phyloP scores from a whole-genome alignment of 176 grass and related monocot genomes.

The Paspalum vaginatum region DNA sequence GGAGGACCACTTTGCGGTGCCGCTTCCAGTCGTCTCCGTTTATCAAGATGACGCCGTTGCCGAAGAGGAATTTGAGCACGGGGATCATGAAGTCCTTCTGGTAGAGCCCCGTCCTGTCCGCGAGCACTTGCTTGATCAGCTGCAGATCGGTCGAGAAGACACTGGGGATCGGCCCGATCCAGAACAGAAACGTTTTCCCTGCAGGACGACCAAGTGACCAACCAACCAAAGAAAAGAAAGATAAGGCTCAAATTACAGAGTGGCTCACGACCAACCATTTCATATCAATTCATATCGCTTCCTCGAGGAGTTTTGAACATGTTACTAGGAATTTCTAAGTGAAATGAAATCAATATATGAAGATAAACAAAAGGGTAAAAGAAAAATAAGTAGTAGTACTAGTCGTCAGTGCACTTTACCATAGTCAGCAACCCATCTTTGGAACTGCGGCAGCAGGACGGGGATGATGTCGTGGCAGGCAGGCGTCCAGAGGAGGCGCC shows the following conservation, averaged over 20 bases:
- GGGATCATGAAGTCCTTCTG: constrained; percentile 42
- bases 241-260: neutral
- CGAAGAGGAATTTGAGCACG: constrained; percentile 24
- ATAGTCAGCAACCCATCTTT: constrained; percentile 42
- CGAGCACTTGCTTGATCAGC: constrained; percentile 55
- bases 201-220: neutral
- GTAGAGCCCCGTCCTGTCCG: constrained; percentile 50
- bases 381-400: too few relatives aligned
- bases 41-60: constrained; percentile 39
- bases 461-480: constrained; percentile 45
- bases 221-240: neutral
- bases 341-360: too few relatives aligned
- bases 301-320: neutral
- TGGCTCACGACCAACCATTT: neutral
- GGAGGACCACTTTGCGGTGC: constrained; percentile 52
- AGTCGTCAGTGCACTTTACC: neutral
- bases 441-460: constrained; percentile 25
- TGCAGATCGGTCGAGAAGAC: constrained; percentile 46
- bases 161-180: constrained; percentile 49
- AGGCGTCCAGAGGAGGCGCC: constrained; percentile 32
- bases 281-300: neutral
- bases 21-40: constrained; percentile 57
- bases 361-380: too few relatives aligned
- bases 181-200: constrained; percentile 57
- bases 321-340: neutral